These are phyloP conservation scores for Chaetomium sp. DNA, from an alignment of 2,329 filamentous ascomycete genomes.

Conservation along the genomic window DNA sequence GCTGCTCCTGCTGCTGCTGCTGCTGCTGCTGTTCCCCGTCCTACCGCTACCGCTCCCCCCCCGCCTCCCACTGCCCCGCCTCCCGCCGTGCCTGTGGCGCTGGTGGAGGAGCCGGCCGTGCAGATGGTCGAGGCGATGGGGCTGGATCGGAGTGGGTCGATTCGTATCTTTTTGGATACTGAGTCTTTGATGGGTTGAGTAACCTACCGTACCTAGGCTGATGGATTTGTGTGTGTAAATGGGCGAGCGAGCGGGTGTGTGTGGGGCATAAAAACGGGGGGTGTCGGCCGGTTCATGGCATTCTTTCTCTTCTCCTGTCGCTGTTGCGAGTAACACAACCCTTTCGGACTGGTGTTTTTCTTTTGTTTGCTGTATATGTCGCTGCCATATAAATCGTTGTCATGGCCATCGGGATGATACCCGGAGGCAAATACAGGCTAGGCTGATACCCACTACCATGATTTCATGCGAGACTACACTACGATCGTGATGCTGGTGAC, in stretches of 20 bases:
- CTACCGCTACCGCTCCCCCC: too few relatives aligned
- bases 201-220: background rate
- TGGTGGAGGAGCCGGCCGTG: background rate
- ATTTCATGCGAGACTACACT: background rate
- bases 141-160: slow-evolving; percentile 29
- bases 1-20: slow-evolving; percentile 6
- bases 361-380: slow-evolving; percentile 7
- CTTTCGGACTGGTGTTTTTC: background rate
- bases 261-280: background rate
- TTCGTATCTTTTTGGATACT: slow-evolving; percentile 31
- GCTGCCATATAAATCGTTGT: slow-evolving; percentile 6
- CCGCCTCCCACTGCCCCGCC: too few relatives aligned
- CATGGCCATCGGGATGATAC: slow-evolving; percentile 4
- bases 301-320: background rate
- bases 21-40: slow-evolving; percentile 36
- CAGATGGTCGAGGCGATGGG: background rate
- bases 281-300: background rate
- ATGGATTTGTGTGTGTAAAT: background rate
- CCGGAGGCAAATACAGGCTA: slow-evolving; percentile 14
- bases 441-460: slow-evolving; percentile 10
- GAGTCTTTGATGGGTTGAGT: slow-evolving; percentile 18
- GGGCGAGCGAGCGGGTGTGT: background rate
- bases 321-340: background rate
- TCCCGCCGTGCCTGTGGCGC: background rate
- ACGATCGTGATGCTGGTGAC: background rate